phyloP scores from a whole-genome alignment of 1,284 basidiomycete genomes.

The Trametes versicolor region DNA sequence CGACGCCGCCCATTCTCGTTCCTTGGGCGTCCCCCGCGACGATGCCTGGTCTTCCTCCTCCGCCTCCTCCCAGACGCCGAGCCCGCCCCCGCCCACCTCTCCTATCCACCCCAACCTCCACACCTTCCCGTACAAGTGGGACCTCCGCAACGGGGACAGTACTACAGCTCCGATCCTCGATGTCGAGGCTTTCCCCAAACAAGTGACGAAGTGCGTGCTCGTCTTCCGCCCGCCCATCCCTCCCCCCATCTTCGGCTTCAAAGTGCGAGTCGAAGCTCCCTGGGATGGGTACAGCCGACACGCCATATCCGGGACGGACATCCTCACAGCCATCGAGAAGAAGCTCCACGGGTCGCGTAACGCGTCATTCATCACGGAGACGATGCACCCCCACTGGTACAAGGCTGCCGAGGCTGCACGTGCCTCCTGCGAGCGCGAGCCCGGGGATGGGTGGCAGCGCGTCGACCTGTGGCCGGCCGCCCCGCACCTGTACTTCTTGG shows the following conservation, averaged over 20 bases:
- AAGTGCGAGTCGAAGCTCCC: neutral
- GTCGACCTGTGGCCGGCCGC: constrained; percentile 3
- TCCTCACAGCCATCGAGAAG: neutral
- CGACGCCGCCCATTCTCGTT: too few species aligned
- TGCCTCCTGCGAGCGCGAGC: neutral
- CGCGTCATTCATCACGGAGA: neutral
- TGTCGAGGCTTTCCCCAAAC: neutral
- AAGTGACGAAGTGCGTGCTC: neutral
- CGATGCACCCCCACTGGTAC: neutral
- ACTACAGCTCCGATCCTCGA: neutral
- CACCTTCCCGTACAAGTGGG: neutral
- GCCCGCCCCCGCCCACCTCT: too few species aligned
- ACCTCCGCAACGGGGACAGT: neutral
- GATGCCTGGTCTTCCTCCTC: too few species aligned
- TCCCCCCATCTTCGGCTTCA: neutral
- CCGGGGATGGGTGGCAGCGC: neutral
- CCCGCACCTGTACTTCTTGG: neutral
- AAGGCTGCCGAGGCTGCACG: neutral
- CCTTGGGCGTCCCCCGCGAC: too few species aligned
- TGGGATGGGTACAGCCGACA: neutral
- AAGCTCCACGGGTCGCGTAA: neutral
- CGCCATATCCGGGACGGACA: neutral
- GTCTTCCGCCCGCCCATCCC: neutral
- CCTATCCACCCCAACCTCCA: neutral
- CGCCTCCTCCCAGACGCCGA: too few species aligned